Percentiles rank a stretch among this genome's conserved stretches.
phyloP scores from a whole-genome alignment of 768 basidiomycete genomes.

The Holtermannia corniformis region DNA sequence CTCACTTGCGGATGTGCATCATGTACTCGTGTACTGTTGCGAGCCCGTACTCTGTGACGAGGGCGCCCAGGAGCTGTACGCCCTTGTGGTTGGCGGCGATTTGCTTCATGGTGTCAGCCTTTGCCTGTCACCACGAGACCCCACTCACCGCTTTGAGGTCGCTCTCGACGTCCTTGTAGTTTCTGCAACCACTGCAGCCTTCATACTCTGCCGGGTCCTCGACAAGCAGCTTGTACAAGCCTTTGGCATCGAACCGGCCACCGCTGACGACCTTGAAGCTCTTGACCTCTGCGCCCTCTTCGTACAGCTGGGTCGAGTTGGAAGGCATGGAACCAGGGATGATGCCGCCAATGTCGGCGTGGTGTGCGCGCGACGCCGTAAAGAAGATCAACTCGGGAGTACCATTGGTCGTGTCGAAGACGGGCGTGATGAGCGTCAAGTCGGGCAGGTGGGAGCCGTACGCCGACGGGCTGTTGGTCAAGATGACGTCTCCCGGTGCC shows the following conservation, averaged over 20 bases:
- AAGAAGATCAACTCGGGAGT: conserved; percentile 47
- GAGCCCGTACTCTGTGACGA: conserved; percentile 76
- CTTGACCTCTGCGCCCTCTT: conserved; percentile 85
- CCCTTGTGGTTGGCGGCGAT: conserved; percentile 66
- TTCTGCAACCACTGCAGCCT: conserved; percentile 25
- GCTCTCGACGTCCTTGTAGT: conserved; percentile 23
- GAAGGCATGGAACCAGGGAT: conserved; percentile 88
- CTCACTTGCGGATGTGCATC: conserved; percentile 48
- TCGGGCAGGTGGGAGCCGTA: conserved; percentile 59
- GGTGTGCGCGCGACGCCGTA: conserved; percentile 84
- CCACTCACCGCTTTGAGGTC: conserved; percentile 18
- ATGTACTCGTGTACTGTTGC: conserved; percentile 83
- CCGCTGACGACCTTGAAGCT: conserved; percentile 82
- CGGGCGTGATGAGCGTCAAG: conserved; percentile 87
- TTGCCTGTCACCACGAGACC: background rate
- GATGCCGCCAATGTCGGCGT: conserved; percentile 79
- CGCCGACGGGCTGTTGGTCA: conserved; percentile 51
- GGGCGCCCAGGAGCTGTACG: conserved; percentile 69
- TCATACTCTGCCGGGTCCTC: conserved; percentile 41
- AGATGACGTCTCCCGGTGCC: conserved; percentile 81
- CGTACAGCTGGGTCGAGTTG: conserved; percentile 78
- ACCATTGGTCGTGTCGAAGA: conserved; percentile 48
- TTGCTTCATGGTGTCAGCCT: conserved; percentile 7
- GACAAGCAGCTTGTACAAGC: conserved; percentile 68
- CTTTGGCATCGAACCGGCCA: conserved; percentile 65